phyloP scores from a whole-genome alignment of 495 filamentous ascomycete genomes.

The Bacidia gigantensis region DNA sequence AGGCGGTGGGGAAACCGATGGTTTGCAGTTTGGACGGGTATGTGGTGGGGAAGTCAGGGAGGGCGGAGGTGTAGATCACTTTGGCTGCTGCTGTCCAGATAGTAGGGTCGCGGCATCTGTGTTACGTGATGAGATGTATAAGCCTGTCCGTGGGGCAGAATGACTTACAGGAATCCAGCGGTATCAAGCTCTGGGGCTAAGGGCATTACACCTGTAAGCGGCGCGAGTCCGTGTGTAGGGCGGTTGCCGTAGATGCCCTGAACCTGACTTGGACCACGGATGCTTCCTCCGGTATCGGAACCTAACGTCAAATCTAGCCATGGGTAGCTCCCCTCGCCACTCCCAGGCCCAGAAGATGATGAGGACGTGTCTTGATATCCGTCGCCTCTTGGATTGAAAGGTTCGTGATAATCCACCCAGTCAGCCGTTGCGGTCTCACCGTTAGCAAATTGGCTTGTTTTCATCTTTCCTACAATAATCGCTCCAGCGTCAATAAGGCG shows the following conservation, averaged over 20 bases:
- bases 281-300: slow-evolving; percentile 34
- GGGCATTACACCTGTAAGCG: slow-evolving; percentile 30
- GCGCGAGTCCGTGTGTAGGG: slow-evolving; percentile 33
- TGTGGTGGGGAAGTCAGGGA: slow-evolving; percentile 22
- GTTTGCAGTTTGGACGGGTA: slow-evolving; percentile 35
- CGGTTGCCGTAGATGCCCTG: slow-evolving; percentile 38
- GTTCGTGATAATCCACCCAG: slow-evolving; percentile 39
- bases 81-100: slow-evolving; percentile 33
- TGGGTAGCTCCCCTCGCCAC: slow-evolving; percentile 35
- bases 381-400: slow-evolving; percentile 46
- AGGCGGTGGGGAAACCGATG: slow-evolving; percentile 23
- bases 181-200: slow-evolving; percentile 35
- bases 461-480: slow-evolving; percentile 44
- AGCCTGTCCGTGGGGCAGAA: background rate
- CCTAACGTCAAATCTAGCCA: slow-evolving; percentile 46
- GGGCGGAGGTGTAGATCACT: slow-evolving; percentile 28
- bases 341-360: slow-evolving; percentile 35
- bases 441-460: slow-evolving; percentile 45
- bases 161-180: slow-evolving; percentile 21
- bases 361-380: slow-evolving; percentile 35
- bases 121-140: background rate
- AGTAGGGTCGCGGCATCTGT: slow-evolving; percentile 26
- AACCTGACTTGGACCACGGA: slow-evolving; percentile 33
- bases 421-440: slow-evolving; percentile 39
- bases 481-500: slow-evolving; percentile 43